Conservation (phyloP, 1,284 basidiomycete species). For the Peniophora sp. region DNA sequence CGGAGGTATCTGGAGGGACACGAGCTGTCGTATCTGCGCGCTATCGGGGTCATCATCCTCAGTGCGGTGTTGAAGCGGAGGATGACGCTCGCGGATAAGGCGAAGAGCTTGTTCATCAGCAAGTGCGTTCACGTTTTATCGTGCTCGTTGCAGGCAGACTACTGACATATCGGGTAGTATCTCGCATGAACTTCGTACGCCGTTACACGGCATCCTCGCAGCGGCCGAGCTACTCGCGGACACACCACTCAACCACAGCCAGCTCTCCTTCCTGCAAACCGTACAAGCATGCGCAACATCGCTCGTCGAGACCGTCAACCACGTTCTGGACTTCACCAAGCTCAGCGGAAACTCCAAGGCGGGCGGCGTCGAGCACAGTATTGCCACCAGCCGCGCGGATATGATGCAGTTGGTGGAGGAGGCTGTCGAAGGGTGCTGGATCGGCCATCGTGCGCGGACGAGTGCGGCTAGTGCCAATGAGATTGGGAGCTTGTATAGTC, state of each 20-base stretch:
- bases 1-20: constrained; percentile 73
- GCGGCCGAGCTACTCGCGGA: constrained; percentile 86
- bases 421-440: constrained; percentile 92
- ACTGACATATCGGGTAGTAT: too few relatives aligned
- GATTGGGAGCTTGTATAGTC: constrained; percentile 91
- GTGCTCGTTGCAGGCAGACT: constrained; percentile 10
- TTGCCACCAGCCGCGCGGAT: constrained; percentile 71
- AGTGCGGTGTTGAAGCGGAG: constrained; percentile 89
- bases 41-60: constrained; percentile 88
- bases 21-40: constrained; percentile 86
- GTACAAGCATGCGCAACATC: constrained; percentile 84
- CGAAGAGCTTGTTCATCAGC: constrained; percentile 84
- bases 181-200: constrained; percentile 89
- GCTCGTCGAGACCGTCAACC: constrained; percentile 86
- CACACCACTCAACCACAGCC: constrained; percentile 73
- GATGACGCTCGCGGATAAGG: constrained; percentile 93
- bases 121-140: constrained; percentile 53
- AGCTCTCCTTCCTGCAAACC: constrained; percentile 83
- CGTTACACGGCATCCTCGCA: constrained; percentile 87
- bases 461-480: constrained; percentile 60
- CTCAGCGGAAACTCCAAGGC: constrained; percentile 81
- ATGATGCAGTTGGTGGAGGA: constrained; percentile 89
- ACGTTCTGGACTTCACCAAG: constrained; percentile 95
- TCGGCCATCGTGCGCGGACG: constrained; percentile 81
- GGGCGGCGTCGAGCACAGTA: constrained; percentile 68